Percentiles rank a stretch among this genome's conserved stretches.
phyloP scores from a whole-genome alignment of 371 early-diverging fungal species.

The Blakeslea trispora region DNA sequence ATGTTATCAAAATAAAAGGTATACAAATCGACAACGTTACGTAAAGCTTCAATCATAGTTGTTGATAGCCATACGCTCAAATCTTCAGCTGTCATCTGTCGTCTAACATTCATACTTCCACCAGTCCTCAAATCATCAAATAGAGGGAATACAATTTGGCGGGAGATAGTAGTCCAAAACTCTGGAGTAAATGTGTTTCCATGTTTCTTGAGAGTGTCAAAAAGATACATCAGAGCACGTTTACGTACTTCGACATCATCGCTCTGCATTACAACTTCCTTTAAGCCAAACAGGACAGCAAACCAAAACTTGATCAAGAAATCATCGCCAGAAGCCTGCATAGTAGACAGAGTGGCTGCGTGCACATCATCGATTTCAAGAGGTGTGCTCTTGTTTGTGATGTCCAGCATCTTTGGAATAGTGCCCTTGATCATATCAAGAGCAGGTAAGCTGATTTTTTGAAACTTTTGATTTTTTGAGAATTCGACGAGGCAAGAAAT shows the following conservation, averaged over 20 bases:
- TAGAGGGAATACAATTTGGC: conserved; percentile 86
- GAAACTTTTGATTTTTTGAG: conserved; percentile 58
- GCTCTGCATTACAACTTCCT: conserved; percentile 86
- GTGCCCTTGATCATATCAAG: conserved; percentile 55
- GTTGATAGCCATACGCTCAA: conserved; percentile 61
- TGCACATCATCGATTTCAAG: conserved; percentile 47
- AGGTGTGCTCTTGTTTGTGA: conserved; percentile 40
- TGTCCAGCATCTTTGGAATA: conserved; percentile 51
- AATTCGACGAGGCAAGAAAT: conserved; percentile 83
- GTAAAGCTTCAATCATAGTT: conserved; percentile 81
- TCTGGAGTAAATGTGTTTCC: conserved; percentile 71
- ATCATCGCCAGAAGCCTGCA: conserved; percentile 42
- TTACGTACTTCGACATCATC: conserved; percentile 92
- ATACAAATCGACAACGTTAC: conserved; percentile 86
- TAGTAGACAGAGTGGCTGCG: conserved; percentile 16
- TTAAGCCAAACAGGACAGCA: conserved; percentile 82
- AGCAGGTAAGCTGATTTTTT: conserved; percentile 61
- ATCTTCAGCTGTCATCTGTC: conserved; percentile 49
- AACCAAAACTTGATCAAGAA: conserved; percentile 72
- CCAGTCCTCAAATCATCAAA: conserved; percentile 78
- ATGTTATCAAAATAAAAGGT: conserved; percentile 73
- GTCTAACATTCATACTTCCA: conserved; percentile 16
- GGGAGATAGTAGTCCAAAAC: conserved; percentile 82
- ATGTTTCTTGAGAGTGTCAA: conserved; percentile 75
- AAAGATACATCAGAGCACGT: conserved; percentile 79